Conservation (phyloP, 2,329 filamentous ascomycete genomes). For the Colletotrichum lentis region DNA sequence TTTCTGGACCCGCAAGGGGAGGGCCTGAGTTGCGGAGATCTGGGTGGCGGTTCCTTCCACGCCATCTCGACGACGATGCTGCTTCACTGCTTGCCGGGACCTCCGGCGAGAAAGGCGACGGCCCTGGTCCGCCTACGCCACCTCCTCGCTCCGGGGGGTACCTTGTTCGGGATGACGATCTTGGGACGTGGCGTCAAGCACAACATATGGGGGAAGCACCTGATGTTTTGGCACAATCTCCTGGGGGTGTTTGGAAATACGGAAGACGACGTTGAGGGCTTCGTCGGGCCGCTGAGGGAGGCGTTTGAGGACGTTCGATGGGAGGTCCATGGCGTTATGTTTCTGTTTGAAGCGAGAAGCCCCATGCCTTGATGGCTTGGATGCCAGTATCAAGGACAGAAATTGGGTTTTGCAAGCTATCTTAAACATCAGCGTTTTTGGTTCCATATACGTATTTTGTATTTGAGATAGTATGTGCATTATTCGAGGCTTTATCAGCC, state of each 20-base stretch:
- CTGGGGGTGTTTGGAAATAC: constrained; percentile 22
- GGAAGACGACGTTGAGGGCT: constrained; percentile 18
- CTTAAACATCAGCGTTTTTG: too few relatives aligned
- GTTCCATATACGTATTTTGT: too few relatives aligned
- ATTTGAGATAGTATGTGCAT: too few relatives aligned
- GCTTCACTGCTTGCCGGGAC: constrained; percentile 43
- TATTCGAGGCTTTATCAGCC: too few relatives aligned
- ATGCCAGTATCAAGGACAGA: too few relatives aligned
- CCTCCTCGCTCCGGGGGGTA: constrained; percentile 39
- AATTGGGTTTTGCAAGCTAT: too few relatives aligned
- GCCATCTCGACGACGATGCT: constrained; percentile 32
- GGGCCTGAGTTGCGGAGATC: constrained; percentile 5
- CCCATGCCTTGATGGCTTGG: neutral
- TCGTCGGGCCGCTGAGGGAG: constrained; percentile 7
- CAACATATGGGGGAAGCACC: constrained; percentile 11
- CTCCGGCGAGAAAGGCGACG: constrained; percentile 38
- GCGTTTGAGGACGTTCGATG: constrained; percentile 14
- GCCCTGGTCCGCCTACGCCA: constrained; percentile 28
- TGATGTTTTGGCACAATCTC: constrained; percentile 28
- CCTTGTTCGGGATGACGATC: constrained; percentile 43
- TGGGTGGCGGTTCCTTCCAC: constrained; percentile 14
- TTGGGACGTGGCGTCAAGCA: constrained; percentile 32
- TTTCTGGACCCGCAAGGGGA: constrained; percentile 4
- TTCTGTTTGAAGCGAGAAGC: constrained; percentile 24
- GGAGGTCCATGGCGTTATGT: constrained; percentile 19